Base-by-base conservation (phyloP, 192 early-diverging fungal genomes). In the Coemansia sp. region DNA sequence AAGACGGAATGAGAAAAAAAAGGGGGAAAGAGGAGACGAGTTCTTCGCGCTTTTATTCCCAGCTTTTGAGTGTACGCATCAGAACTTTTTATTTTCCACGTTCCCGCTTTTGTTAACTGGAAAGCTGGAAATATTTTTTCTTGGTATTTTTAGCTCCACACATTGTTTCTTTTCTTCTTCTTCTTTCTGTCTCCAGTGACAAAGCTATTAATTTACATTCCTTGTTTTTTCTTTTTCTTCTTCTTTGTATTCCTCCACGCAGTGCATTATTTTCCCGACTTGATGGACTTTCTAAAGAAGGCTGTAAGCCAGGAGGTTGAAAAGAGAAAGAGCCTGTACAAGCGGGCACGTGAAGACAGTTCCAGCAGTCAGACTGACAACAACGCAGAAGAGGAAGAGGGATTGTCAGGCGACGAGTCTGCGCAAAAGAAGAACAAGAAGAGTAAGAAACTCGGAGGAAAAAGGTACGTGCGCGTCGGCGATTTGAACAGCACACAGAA, bases 381-480 rank as follows among this genome's bases (percentile, higher is more conserved):
- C n/a, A 26, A 59, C 21, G 32, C 32, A 32, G 52, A 47, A 11
- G 45, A 72, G 46, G 69, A 39, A 4, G 22, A 54, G 51, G 19
- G 51, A 21, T 10, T 54, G 66, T 36, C 83, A 81, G 26, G 21
- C 22, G 32, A 32, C 2, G 51, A 54, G 51, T 26, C 2, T 26
- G 8, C 51, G 11, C 51, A 54, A 21, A 39, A 19, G 0, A 59
- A 37, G 5, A 32, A 39, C 32, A 41, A 39, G 0, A 59, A 37
- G 5, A 32, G 16, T 15, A 41, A 39, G 46, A 11, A 47, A 47
- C 12, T n/a, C n/a, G 46, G n/a, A 4, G 3, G 46, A 37, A 94
- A 87, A 73, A 95, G 94, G 74, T 98, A 95, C 80, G 70, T 95
- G 26, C 89, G 90, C 67, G 85, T 93, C 16, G 91, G 88, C 37